Evolutionary conservation across 164 flowering plant species (phyloP), one percentile per base, ranked within the genome.

Genomic region (Magnolia kwangsiensis): DNA sequence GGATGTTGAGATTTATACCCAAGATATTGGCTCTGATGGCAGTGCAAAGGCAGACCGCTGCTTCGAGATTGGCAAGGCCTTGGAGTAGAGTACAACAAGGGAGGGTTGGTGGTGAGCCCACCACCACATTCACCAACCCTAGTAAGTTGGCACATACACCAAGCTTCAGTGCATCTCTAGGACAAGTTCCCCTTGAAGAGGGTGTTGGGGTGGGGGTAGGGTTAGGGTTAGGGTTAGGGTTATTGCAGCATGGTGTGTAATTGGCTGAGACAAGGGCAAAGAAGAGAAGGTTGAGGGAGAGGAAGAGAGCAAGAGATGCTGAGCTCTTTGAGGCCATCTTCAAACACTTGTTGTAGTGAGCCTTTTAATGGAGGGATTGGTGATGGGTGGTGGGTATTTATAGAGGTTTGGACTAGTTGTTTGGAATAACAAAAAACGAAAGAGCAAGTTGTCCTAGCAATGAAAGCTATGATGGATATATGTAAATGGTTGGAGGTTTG

Each of bases 41-140:
- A 27, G 94, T 90, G 89, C 96, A 92, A 61, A 92, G 91, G 83
- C 96, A 92, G 14, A 82, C 86, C 1, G 94, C 94, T 0, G 94
- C 97, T 69, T 92, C 97, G 20, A 90, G 86, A 67, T 92, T 91
- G 49, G 74, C 89, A 20, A 92, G 80, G 14, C 91, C 92, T 13
- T 77, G 20, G 50, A 90, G 72, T 72, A 92, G 90, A 31, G 73
- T 74, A 83, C 97, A 91, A 82, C 97, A 92, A 14, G 89, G 87
- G 23, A 76, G 72, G 69, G 81, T 81, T 21, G 91, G 83, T 29
- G 97, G 91, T 49, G 78, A 73, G 8, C 95, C 93, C 24, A 91
- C 78, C 21, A 82, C 83, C 27, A 88, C n/a, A 73, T 82, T 73
- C 21, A 89, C 79, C 70, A 91, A 63, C 51, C 71, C 90, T 27